Evolutionary conservation across 2,329 filamentous ascomycete species (phyloP), one percentile per base, ranked within the genome.

Genomic region (Colletotrichum siamense): DNA sequence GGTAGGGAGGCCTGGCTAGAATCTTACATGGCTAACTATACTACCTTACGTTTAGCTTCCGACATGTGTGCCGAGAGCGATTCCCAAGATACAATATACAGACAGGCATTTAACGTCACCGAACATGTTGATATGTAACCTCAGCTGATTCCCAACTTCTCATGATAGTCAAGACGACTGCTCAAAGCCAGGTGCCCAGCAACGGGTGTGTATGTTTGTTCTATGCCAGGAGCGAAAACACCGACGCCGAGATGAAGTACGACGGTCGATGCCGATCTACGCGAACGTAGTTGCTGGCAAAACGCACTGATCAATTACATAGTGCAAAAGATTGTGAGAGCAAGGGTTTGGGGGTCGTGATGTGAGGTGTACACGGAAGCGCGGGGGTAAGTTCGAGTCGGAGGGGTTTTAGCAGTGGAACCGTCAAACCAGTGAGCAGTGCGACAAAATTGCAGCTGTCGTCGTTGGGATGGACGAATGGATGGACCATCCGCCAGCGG

Each of bases 71-170:
- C 63, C 63, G 44, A 49, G 63, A 65, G n/a, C 39, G 39, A 44
- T 18, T n/a, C 39, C 39, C 9, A n/a, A n/a, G 39, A 8, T 44
- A 10, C 39, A 24, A 30, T 16, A 5, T 30, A 6, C 55, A 59
- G 15, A 59, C 24, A 59, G 15, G 5, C 39, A 44, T 8, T 62
- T 18, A 34, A 18, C 59, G 12, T 64, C 61, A 64, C 16, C 28
- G 26, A 18, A 22, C 5, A n/a, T 34, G 34, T 36, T 36, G 13
- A 18, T 26, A 44, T 78, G 71, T 78, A 65, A 78, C 77, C 77
- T 77, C 77, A 77, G 77, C 77, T 78, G 77, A 78, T 78, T 78
- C 77, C 77, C 69, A 75, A 74, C 77, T 77, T 77, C 68, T 78
- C 77, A 77, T 78, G 71, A 78, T 75, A 77, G 71, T 77, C 77